Base-by-base conservation (phyloP, 2,329 filamentous ascomycete genomes). In the Alternaria brassicae region DNA sequence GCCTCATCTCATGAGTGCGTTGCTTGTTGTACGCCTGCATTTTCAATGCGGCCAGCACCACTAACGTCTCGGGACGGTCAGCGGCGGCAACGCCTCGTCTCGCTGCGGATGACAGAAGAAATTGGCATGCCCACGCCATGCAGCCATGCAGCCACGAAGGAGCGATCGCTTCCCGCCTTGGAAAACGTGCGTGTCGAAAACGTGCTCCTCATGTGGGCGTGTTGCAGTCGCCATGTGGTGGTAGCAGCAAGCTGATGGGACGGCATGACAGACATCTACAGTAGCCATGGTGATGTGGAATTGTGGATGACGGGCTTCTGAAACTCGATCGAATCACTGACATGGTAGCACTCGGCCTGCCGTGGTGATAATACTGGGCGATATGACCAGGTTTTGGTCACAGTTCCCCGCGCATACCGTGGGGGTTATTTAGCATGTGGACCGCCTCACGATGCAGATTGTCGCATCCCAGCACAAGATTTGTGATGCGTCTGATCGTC, bases 51-150 rank as follows among this genome's bases (percentile, higher is more conserved):
- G 34, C 36, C 49, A 34, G 39, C 52, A 53, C 36, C 36, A 44
- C 48, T 52, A 62, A 62, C 59, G 53, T 50, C 59, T 55, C 62
- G 62, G 62, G 53, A 62, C 59, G 53, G 56, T 55, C 56, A 58
- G 62, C 56, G 28, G 53, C 60, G 60, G 53, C 53, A 60, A 55
- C 62, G 59, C 53, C 59, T 56, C 59, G 59, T 58, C 56, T 55
- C 40, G 45, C 48, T 49, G 58, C 47, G 32, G 39, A 42, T 48
- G 50, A 49, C 41, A 61, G 55, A 42, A 53, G 52, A 48, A 36
- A 55, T 52, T 55, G 59, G 55, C 32, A 49, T 30, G 36, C 49
- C 37, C 51, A 56, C 55, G 52, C 58, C 55, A 63, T 56, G 50
- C 60, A 61, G 47, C 23, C 47, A 50, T 34, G 44, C 51, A 48